Evolutionary conservation across 2,329 filamentous ascomycete genomes (phyloP).

Genomic region (Neonectria coccinea): DNA sequence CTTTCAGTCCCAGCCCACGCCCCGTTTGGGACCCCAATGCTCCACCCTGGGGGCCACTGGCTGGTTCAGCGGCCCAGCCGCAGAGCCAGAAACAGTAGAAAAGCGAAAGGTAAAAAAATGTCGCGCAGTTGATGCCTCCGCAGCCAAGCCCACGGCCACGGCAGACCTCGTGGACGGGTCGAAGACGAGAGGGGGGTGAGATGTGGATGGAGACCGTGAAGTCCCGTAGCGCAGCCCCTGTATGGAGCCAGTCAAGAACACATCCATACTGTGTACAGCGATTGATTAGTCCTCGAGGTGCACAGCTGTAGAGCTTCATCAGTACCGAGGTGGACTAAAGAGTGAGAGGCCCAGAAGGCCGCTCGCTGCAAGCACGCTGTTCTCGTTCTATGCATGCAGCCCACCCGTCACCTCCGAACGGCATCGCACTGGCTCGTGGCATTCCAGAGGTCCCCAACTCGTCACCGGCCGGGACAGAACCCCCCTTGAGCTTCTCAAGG

Average conservation of each 20-base stretch:
- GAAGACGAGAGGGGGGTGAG: background rate
- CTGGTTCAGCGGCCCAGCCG: constrained; percentile 26
- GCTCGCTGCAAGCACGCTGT: constrained; percentile 3
- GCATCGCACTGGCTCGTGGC: constrained; percentile 35
- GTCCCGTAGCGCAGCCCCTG: constrained; percentile 34
- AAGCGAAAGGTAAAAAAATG: constrained; percentile 30
- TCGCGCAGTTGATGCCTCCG: constrained; percentile 35
- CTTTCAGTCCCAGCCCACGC: constrained; percentile 1
- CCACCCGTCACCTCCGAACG: constrained; percentile 44
- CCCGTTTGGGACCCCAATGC: background rate
- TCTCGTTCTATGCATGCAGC: background rate
- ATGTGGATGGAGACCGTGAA: constrained; percentile 30
- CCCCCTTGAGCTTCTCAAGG: constrained; percentile 15
- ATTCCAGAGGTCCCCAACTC: constrained; percentile 30
- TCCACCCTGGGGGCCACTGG: constrained; percentile 11
- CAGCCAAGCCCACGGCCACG: constrained; percentile 24
- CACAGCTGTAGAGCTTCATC: background rate
- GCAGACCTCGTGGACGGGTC: constrained; percentile 32
- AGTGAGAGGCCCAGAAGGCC: background rate
- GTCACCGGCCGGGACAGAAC: constrained; percentile 23
- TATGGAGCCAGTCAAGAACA: constrained; percentile 20
- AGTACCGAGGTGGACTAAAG: background rate
- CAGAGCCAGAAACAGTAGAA: background rate
- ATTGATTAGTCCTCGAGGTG: background rate
- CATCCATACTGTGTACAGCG: constrained; percentile 15